Base-by-base conservation (phyloP, 331 rosid genomes). In the Pyracantha coccinea region DNA sequence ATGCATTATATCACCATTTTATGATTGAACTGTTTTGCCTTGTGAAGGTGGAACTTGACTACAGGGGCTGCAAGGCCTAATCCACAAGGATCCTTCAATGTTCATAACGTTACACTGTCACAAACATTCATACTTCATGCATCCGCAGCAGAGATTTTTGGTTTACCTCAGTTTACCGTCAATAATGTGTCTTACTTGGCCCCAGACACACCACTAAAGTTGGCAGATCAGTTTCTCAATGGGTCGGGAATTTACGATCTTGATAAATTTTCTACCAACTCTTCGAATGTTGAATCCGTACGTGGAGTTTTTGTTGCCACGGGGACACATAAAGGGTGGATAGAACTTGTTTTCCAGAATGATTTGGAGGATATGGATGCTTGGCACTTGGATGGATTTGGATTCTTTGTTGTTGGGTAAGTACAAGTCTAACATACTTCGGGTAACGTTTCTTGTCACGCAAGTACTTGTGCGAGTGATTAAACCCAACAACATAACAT, bases 331-430 rank as follows among this genome's bases (percentile, higher is more conserved):
- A 86, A 81, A 76, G 89, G 85, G 7, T 85, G 90, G 93, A 52
- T 82, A 19, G 91, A 91, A 78, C 60, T 88, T 64, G 97, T 88
- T 54, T 77, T 91, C 8, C 25, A 82, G 57, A 91, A 82, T 69
- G 75, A 60, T 23, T 66, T 85, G 24, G 75, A 60, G 28, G 71
- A 38, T 31, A 86, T 88, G 75, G 87, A 91, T 83, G 4, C 97
- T 73, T 91, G 97, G 91, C 97, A 91, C 75, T 79, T 89, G 55
- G 90, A 91, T 82, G 97, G 96, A 45, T 89, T 68, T 32, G 85
- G 83, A 59, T 91, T 91, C 83, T 84, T 78, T 79, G 88, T 86
- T 32, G 91, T 86, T 3, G 96, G 90, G 96, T 88, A 85, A 80
- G 86, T 76, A 41, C 38, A 21, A 25, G 25, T 59, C 15, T 5